Conservation (phyloP, 192 early-diverging fungal genomes). For the Coemansia sp. region DNA sequence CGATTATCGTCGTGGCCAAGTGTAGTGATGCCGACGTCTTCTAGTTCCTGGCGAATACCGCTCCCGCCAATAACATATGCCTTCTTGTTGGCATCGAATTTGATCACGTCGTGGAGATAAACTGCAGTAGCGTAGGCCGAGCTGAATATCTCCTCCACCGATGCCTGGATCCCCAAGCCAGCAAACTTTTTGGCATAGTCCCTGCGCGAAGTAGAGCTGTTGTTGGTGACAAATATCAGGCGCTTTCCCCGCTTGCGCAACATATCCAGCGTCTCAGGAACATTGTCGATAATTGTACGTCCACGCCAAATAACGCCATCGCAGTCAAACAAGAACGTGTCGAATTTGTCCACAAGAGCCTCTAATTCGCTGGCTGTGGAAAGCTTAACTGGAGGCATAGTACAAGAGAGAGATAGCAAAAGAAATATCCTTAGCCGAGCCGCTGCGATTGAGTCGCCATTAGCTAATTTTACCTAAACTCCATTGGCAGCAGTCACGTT, state of each 20-base stretch:
- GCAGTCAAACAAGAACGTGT: constrained; percentile 96
- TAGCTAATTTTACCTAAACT: no score
- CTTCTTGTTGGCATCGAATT: constrained; percentile 83
- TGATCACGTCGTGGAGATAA: constrained; percentile 79
- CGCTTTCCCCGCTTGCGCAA: constrained; percentile 79
- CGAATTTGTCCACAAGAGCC: constrained; percentile 70
- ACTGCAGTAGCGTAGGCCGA: constrained; percentile 90
- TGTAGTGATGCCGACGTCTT: constrained; percentile 68
- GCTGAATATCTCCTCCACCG: constrained; percentile 84
- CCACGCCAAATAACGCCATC: constrained; percentile 98
- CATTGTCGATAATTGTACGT: constrained; percentile 62
- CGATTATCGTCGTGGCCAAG: constrained; percentile 58
- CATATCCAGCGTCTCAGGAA: constrained; percentile 67
- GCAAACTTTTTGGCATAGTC: constrained; percentile 82
- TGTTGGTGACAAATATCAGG: constrained; percentile 97
- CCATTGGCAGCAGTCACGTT: no score
- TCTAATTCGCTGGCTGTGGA: constrained; percentile 39
- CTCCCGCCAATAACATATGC: constrained; percentile 89
- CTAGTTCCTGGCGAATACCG: constrained; percentile 86
- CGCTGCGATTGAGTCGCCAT: neutral
- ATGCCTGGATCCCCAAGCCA: constrained; percentile 74
- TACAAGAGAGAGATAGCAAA: neutral
- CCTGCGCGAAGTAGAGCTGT: constrained; percentile 83
- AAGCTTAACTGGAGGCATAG: constrained; percentile 27
- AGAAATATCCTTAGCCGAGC: neutral